Evolutionary conservation across 2,329 filamentous ascomycete species (phyloP).

Genomic region (Phialemonium atrogriseum): DNA sequence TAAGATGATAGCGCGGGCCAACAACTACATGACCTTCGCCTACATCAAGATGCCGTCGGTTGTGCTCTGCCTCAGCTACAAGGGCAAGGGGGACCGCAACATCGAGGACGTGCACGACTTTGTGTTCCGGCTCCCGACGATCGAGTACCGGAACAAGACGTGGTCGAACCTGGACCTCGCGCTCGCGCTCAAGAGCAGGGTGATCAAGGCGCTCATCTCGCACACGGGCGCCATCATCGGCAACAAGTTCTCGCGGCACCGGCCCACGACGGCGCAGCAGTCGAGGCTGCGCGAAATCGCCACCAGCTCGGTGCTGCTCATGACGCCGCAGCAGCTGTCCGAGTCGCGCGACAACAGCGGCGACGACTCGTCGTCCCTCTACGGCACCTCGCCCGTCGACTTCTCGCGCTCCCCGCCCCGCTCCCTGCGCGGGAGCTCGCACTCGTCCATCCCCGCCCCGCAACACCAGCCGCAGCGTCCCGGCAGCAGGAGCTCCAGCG

Average conservation of each 20-base stretch:
- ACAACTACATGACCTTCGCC: slow-evolving; percentile 94
- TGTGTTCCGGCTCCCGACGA: slow-evolving; percentile 86
- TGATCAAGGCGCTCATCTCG: slow-evolving; percentile 87
- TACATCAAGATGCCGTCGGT: slow-evolving; percentile 94
- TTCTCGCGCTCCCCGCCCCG: slow-evolving; percentile 51
- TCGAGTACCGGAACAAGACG: slow-evolving; percentile 97
- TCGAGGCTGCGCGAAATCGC: slow-evolving; percentile 74
- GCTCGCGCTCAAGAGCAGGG: slow-evolving; percentile 85
- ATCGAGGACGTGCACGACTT: slow-evolving; percentile 96
- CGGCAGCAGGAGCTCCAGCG: slow-evolving; percentile 44
- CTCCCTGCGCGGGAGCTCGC: slow-evolving; percentile 38
- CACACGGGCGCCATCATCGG: slow-evolving; percentile 95
- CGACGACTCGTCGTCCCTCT: slow-evolving; percentile 49
- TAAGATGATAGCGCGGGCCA: slow-evolving; percentile 92
- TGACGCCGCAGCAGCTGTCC: slow-evolving; percentile 27
- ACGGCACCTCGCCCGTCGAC: slow-evolving; percentile 45
- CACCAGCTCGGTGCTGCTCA: slow-evolving; percentile 61
- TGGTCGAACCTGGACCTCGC: slow-evolving; percentile 97
- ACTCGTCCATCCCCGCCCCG: slow-evolving; percentile 37
- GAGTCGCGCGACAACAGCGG: slow-evolving; percentile 39
- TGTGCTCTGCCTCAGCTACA: slow-evolving; percentile 91
- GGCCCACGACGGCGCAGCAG: slow-evolving; percentile 72
- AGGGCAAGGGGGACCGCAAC: slow-evolving; percentile 91
- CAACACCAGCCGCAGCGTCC: slow-evolving; percentile 30
- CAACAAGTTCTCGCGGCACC: slow-evolving; percentile 90